Conservation (phyloP, 1,284 basidiomycete species). For the Ceratobasidium sp. region DNA sequence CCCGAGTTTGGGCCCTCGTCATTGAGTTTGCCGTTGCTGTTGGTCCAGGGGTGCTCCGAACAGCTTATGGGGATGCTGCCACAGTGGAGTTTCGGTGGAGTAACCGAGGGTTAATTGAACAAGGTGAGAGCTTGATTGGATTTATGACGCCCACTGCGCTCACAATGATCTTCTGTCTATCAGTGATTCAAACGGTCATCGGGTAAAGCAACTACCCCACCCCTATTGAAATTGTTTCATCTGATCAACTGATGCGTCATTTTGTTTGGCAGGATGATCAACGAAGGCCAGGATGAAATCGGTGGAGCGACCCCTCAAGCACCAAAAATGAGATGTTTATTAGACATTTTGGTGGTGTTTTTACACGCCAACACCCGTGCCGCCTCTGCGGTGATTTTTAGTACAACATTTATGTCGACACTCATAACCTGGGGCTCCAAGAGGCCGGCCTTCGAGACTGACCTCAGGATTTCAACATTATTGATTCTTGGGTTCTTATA, state of each 20-base stretch:
- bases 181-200: slow-evolving; percentile 9
- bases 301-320: background rate
- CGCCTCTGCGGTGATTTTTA: background rate
- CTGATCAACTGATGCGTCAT: background rate
- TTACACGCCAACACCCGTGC: background rate
- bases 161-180: background rate
- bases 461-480: background rate
- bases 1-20: background rate
- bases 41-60: slow-evolving; percentile 2
- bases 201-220: background rate
- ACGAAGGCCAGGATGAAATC: background rate
- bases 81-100: background rate
- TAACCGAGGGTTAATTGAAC: background rate
- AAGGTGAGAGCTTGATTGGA: background rate
- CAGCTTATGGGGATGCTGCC: background rate
- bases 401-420: slow-evolving; percentile 12
- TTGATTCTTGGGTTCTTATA: slow-evolving; percentile 3
- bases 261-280: slow-evolving; percentile 2
- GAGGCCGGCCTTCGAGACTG: background rate
- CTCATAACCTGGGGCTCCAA: slow-evolving; percentile 20
- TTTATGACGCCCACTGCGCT: background rate
- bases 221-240: no score
- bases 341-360: slow-evolving; percentile 13
- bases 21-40: background rate
- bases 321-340: slow-evolving; percentile 5